Evolutionary conservation across 2,329 filamentous ascomycete species (phyloP).

Genomic region (Exophiala viscosa): DNA sequence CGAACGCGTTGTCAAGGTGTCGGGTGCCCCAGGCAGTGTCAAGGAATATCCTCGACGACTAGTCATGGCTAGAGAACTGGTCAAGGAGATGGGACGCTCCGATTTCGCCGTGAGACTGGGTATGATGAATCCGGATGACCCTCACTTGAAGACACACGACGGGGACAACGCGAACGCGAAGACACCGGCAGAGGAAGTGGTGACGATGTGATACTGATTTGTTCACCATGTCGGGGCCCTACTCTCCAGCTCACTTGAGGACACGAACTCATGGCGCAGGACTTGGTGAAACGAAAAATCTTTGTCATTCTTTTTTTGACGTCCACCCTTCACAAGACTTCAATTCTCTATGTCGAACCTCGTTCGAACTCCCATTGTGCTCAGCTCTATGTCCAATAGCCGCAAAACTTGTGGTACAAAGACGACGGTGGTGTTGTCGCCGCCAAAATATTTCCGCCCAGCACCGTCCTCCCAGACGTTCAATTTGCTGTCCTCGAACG

Average conservation of each 20-base stretch:
- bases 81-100: conserved; percentile 34
- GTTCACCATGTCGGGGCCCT: background rate
- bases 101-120: conserved; percentile 41
- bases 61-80: conserved; percentile 39
- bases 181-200: conserved; percentile 5
- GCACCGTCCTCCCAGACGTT: conserved; percentile 83
- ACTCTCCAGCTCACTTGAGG: too few species aligned
- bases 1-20: conserved; percentile 40
- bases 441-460: conserved; percentile 78
- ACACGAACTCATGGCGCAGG: too few species aligned
- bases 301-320: conserved; percentile 29
- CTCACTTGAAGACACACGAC: background rate
- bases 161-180: background rate
- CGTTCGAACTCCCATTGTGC: conserved; percentile 93
- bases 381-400: conserved; percentile 90
- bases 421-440: conserved; percentile 84
- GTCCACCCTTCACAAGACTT: background rate
- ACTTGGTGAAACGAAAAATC: background rate
- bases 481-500: conserved; percentile 64
- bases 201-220: conserved; percentile 14
- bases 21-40: conserved; percentile 15
- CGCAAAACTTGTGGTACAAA: conserved; percentile 89
- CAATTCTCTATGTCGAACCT: conserved; percentile 72
- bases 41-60: conserved; percentile 35
- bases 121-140: conserved; percentile 30